A percentile compares a stretch with the other conserved stretches of the same genome.
Conservation (phyloP, 495 filamentous ascomycete genomes). For the Copromyces sp. region DNA sequence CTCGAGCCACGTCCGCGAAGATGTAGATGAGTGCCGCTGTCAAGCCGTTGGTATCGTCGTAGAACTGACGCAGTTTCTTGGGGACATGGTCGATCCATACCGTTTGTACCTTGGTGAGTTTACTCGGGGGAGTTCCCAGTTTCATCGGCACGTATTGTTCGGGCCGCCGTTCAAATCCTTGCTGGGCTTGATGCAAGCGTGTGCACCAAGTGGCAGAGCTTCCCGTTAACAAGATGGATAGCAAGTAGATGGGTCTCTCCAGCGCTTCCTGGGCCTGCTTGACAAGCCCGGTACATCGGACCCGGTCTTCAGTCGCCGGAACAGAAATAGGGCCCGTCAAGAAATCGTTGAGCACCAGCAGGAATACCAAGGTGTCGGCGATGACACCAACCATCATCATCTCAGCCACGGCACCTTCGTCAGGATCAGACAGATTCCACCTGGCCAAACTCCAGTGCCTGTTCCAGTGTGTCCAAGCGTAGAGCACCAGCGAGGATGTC, state of each 20-base stretch:
- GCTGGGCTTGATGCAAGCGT: neutral
- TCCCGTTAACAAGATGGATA: neutral
- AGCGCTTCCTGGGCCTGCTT: constrained; percentile 6
- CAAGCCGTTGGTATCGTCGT: neutral
- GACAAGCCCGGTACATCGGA: neutral
- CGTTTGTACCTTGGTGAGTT: neutral
- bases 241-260: constrained; percentile 2
- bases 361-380: constrained; percentile 5
- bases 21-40: neutral
- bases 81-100: constrained; percentile 3
- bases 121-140: neutral
- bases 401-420: constrained; percentile 2
- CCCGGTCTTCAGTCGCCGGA: neutral
- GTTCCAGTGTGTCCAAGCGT: constrained; percentile 13
- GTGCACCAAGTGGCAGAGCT: neutral
- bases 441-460: constrained; percentile 5
- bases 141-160: neutral
- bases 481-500: constrained; percentile 8
- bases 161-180: neutral
- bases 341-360: constrained; percentile 11
- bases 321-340: constrained; percentile 10
- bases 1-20: constrained; percentile 9
- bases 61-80: neutral
- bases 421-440: neutral
- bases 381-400: constrained; percentile 10